A percentile compares a stretch with the other conserved stretches of the same genome.
Conservation (phyloP, 805 yeast species). For the Candida corydali region DNA sequence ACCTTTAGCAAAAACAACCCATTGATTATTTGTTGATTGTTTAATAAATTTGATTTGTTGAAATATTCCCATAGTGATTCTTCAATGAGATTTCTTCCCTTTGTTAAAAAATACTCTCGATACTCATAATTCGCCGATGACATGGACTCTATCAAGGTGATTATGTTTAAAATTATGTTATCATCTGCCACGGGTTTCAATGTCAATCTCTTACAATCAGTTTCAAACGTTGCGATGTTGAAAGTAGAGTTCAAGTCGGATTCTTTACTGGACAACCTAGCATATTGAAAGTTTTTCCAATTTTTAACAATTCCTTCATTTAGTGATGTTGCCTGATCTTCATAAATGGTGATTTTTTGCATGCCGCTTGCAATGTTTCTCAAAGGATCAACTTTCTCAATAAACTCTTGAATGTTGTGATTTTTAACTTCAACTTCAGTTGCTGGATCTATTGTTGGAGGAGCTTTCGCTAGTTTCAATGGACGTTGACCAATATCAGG, state of each 20-base stretch:
- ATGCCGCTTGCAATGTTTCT: constrained; percentile 27
- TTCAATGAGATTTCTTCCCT: constrained; percentile 16
- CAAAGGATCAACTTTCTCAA: constrained; percentile 42
- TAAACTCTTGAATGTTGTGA: constrained; percentile 25
- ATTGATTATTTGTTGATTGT: constrained; percentile 15
- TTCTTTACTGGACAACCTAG: constrained; percentile 12
- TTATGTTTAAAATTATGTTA: constrained; percentile 3
- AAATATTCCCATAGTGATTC: constrained; percentile 18
- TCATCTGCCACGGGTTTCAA: background rate
- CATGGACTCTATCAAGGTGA: constrained; percentile 3
- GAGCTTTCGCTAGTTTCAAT: background rate
- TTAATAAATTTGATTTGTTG: constrained; percentile 5
- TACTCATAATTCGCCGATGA: constrained; percentile 13
- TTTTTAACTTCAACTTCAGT: constrained; percentile 1
- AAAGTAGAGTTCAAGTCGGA: background rate
- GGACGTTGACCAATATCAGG: constrained; percentile 1
- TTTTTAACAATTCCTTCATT: constrained; percentile 33
- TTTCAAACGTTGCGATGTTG: constrained; percentile 7
- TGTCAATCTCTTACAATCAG: constrained; percentile 3
- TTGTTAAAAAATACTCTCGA: constrained; percentile 12
- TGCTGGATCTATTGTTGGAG: constrained; percentile 14
- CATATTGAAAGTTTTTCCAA: constrained; percentile 38
- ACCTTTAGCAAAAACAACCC: constrained; percentile 37
- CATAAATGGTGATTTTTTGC: constrained; percentile 36
- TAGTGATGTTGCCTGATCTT: too few species aligned